These are phyloP conservation scores for Zymoseptoria tritici DNA, from an alignment of 2,329 filamentous ascomycete genomes.

Conservation along the genomic window DNA sequence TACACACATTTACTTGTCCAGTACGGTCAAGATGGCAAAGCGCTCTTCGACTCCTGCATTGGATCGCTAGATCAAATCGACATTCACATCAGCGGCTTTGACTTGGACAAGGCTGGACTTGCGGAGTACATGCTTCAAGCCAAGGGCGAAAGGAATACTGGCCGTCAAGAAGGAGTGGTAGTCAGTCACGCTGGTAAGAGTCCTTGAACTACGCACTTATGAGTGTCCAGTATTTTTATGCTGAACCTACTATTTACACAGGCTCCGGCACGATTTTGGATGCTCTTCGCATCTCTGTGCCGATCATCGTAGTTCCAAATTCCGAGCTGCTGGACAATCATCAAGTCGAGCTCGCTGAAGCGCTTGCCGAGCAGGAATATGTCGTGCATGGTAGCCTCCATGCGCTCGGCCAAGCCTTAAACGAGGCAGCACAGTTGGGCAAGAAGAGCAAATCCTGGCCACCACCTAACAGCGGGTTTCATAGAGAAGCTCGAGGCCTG, in stretches of 20 bases:
- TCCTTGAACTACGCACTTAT: neutral
- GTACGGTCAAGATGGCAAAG: constrained; percentile 62
- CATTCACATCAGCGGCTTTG: constrained; percentile 56
- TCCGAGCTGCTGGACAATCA: constrained; percentile 77
- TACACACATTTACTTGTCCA: constrained; percentile 74
- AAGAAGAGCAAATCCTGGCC: constrained; percentile 42
- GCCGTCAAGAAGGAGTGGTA: constrained; percentile 57
- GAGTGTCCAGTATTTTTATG: neutral
- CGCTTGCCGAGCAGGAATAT: constrained; percentile 67
- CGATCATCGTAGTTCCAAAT: constrained; percentile 88
- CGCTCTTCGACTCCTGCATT: constrained; percentile 41
- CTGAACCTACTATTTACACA: constrained; percentile 32
- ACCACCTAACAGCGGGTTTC: constrained; percentile 39
- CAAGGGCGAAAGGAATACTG: constrained; percentile 36
- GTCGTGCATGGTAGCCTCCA: constrained; percentile 62
- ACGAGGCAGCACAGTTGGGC: constrained; percentile 42
- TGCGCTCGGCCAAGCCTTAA: constrained; percentile 45
- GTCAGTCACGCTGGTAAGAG: constrained; percentile 79
- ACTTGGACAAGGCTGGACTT: constrained; percentile 57
- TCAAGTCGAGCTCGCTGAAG: constrained; percentile 75
- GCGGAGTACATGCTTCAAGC: constrained; percentile 49
- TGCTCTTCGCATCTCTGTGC: constrained; percentile 63
- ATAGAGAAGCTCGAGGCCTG: constrained; percentile 35
- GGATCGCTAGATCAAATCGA: constrained; percentile 4
- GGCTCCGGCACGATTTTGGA: constrained; percentile 87